These are phyloP conservation scores for Dictyophora rubrovolvata DNA, from an alignment of 768 basidiomycete genomes.

Conservation along the genomic window DNA sequence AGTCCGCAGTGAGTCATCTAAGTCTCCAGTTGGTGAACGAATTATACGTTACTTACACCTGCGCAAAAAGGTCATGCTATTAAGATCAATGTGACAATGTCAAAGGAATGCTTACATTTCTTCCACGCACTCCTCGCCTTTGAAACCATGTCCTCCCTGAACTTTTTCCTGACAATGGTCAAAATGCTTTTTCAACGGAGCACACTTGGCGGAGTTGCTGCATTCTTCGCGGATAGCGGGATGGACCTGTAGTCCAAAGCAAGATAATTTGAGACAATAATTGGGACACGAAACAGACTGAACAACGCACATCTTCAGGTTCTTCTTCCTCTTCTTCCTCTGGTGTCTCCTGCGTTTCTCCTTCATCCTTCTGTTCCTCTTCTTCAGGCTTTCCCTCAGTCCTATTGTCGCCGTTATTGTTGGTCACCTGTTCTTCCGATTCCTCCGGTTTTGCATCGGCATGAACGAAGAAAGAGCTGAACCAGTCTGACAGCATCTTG, in stretches of 20 bases:
- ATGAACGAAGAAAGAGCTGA: no score
- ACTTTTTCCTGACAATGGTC: constrained; percentile 88
- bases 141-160: constrained; percentile 68
- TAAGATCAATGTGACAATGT: background rate
- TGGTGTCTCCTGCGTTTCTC: constrained; percentile 27
- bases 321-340: constrained; percentile 47
- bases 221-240: constrained; percentile 72
- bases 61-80: background rate
- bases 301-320: constrained; percentile 71
- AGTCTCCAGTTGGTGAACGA: background rate
- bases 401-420: constrained; percentile 29
- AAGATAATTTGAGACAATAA: background rate
- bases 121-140: constrained; percentile 88
- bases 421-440: constrained; percentile 24
- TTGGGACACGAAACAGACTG: background rate
- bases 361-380: constrained; percentile 9
- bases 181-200: constrained; percentile 67
- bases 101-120: constrained; percentile 56
- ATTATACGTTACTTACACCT: background rate
- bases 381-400: constrained; percentile 22
- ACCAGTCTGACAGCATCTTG: no score
- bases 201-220: constrained; percentile 54
- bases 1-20: constrained; percentile 6
- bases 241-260: constrained; percentile 41
- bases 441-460: no score